A percentile compares a stretch with the other conserved stretches of the same genome.
These are phyloP conservation scores for Aspergillus alliaceus DNA, from an alignment of 2,329 filamentous ascomycete species.

Conservation along the genomic window DNA sequence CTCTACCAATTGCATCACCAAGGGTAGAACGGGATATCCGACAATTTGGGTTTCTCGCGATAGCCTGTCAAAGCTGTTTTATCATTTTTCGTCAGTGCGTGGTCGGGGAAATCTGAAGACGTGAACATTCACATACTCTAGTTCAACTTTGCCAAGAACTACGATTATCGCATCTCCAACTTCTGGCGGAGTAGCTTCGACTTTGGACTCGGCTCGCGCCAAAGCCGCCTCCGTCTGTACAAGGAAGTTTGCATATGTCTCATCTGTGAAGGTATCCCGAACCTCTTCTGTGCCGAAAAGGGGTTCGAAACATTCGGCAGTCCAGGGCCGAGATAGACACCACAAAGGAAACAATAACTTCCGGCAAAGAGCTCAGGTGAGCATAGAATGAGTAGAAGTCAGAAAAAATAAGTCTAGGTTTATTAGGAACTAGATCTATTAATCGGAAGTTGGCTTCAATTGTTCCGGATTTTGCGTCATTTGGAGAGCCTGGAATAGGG, in stretches of 20 bases:
- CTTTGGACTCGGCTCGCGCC: constrained; percentile 51
- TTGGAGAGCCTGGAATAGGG: not conserved
- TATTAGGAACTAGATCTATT: not conserved
- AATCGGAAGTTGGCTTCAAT: not conserved
- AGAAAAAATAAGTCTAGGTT: not conserved
- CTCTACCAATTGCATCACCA: constrained; percentile 50
- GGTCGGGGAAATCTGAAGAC: not conserved
- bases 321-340: constrained; percentile 35
- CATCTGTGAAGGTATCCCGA: constrained; percentile 28
- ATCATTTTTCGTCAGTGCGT: not conserved
- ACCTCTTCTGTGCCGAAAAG: constrained; percentile 55
- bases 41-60: constrained; percentile 53
- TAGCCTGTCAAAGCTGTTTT: constrained; percentile 38
- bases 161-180: constrained; percentile 40
- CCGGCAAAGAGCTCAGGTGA: not conserved
- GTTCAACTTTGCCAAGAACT: constrained; percentile 28
- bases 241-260: constrained; percentile 2
- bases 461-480: not conserved
- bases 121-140: constrained; percentile 29
- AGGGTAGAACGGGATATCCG: constrained; percentile 54
- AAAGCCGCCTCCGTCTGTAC: constrained; percentile 55
- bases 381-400: not conserved
- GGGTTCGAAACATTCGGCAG: constrained; percentile 52
- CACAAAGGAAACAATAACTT: not conserved
- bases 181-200: constrained; percentile 47